Evolutionary conservation across 345 rosid species (phyloP).

Genomic region (Clausena lansium): DNA sequence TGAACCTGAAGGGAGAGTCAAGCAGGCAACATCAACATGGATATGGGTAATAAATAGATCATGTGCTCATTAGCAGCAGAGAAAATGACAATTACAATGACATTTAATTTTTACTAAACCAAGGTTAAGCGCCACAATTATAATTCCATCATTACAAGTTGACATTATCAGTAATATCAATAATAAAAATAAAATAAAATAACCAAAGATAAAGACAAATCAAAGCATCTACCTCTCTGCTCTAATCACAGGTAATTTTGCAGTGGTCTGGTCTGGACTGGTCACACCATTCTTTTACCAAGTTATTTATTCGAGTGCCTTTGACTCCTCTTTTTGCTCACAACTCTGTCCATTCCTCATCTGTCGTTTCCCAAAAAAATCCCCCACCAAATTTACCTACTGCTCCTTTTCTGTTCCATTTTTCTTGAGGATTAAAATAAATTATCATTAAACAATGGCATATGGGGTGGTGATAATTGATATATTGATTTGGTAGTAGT

Average conservation of each 20-base stretch:
- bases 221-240: not conserved
- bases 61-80: not conserved
- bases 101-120: not conserved
- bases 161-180: not conserved
- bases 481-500: too few relatives aligned
- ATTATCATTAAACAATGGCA: not conserved
- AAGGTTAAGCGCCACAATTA: constrained; percentile 13
- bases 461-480: too few relatives aligned
- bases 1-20: not conserved
- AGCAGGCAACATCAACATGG: not conserved
- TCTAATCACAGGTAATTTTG: not conserved
- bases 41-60: not conserved
- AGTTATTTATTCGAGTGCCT: constrained; percentile 21
- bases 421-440: not conserved
- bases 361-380: constrained; percentile 11
- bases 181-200: too few relatives aligned
- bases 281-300: constrained; percentile 27
- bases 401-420: not conserved
- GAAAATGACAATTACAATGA: constrained; percentile 18
- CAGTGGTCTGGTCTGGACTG: constrained; percentile 9
- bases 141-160: constrained; percentile 7
- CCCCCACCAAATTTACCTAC: constrained; percentile 5
- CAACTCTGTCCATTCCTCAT: constrained; percentile 14
- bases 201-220: not conserved
- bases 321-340: constrained; percentile 57